These are phyloP conservation scores for Wallacemonas sp. DNA, from an alignment of 208 protist genomes.

Conservation along the genomic window DNA sequence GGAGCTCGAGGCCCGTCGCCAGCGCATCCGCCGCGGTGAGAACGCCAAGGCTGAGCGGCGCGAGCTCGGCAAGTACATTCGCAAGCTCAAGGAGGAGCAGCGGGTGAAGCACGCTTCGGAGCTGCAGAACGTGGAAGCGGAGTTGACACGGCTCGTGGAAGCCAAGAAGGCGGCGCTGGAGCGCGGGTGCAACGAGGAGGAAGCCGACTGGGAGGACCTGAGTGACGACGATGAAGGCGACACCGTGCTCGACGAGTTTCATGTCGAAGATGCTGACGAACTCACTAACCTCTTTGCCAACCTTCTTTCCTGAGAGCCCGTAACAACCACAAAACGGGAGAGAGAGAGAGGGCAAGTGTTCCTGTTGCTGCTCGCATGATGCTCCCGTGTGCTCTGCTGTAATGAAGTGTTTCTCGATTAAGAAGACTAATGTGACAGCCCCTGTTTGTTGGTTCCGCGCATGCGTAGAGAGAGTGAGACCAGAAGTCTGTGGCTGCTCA, in stretches of 20 bases:
- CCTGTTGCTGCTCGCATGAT: neutral
- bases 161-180: conserved; percentile 18
- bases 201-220: conserved; percentile 29
- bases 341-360: neutral
- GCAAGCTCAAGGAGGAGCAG: conserved; percentile 78
- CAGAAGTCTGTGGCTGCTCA: too few relatives aligned
- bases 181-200: conserved; percentile 27
- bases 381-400: neutral
- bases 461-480: too few relatives aligned
- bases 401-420: neutral
- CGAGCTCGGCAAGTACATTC: conserved; percentile 88
- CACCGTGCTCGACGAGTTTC: neutral
- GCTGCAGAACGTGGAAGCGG: conserved; percentile 51
- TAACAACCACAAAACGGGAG: neutral
- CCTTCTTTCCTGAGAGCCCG: conserved; percentile 45
- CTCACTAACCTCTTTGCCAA: conserved; percentile 87
- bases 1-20: conserved; percentile 60
- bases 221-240: neutral
- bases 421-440: too few relatives aligned
- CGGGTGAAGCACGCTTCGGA: conserved; percentile 73
- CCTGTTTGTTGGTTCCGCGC: too few relatives aligned
- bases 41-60: conserved; percentile 81
- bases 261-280: conserved; percentile 44
- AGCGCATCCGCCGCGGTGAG: conserved; percentile 63
- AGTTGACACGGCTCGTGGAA: conserved; percentile 42